These are phyloP conservation scores for Xylaria sp. DNA, from an alignment of 2,329 filamentous ascomycete species.

Conservation along the genomic window DNA sequence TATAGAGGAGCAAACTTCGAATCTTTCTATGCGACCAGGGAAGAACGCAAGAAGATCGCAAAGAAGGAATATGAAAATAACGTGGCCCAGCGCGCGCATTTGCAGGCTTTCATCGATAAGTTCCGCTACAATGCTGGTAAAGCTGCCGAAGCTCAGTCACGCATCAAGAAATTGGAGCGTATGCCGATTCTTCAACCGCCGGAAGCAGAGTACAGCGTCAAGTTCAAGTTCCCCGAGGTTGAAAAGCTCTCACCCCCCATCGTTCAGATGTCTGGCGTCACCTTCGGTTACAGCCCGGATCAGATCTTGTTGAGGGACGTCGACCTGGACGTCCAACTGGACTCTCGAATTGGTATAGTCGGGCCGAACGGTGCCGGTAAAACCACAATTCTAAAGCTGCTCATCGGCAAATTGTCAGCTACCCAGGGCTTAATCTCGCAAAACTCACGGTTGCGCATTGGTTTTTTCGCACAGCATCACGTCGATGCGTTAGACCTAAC, in stretches of 20 bases:
- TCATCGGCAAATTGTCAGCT: slow-evolving; percentile 83
- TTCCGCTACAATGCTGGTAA: slow-evolving; percentile 99
- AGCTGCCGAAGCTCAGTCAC: slow-evolving; percentile 95
- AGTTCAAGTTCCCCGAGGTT: slow-evolving; percentile 96
- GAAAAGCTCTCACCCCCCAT: slow-evolving; percentile 98
- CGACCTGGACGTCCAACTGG: slow-evolving; percentile 94
- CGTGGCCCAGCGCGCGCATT: slow-evolving; percentile 89
- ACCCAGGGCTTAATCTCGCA: slow-evolving; percentile 83
- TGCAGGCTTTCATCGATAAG: slow-evolving; percentile 99
- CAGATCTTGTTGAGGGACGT: slow-evolving; percentile 82
- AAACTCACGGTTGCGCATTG: slow-evolving; percentile 85
- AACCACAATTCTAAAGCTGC: slow-evolving; percentile 96
- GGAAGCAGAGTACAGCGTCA: slow-evolving; percentile 92
- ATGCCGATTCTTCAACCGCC: slow-evolving; percentile 92
- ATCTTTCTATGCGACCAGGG: slow-evolving; percentile 95
- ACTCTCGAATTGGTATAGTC: slow-evolving; percentile 98
- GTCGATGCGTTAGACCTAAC: slow-evolving; percentile 94
- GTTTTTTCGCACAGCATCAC: slow-evolving; percentile 98
- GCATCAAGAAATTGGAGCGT: slow-evolving; percentile 98
- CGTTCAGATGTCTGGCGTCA: slow-evolving; percentile 93
- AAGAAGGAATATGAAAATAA: slow-evolving; percentile 99
- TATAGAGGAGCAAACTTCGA: slow-evolving; percentile 98
- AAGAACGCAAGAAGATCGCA: slow-evolving; percentile 94
- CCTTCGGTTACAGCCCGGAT: slow-evolving; percentile 85
- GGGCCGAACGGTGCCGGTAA: slow-evolving; percentile 99